Conservation (phyloP, 768 basidiomycete species). For the Russula sp. region DNA sequence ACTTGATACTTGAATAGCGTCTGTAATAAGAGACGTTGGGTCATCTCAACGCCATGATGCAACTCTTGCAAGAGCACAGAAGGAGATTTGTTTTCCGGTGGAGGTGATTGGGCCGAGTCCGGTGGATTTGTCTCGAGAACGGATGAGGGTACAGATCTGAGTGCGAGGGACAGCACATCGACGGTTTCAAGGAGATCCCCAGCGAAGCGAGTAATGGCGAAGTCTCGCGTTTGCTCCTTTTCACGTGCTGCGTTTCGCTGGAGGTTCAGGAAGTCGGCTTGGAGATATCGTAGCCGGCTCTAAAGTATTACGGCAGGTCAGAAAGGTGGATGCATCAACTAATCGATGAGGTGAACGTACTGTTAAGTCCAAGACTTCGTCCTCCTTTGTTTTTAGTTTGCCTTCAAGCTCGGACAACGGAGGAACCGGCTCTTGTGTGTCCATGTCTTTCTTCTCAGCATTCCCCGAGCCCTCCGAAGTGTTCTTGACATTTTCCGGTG, state of each 20-base stretch:
- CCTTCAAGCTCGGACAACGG: constrained; percentile 37
- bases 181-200: constrained; percentile 85
- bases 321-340: constrained; percentile 11
- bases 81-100: constrained; percentile 48
- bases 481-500: constrained; percentile 38
- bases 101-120: constrained; percentile 16
- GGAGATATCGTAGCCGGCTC: constrained; percentile 86
- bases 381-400: constrained; percentile 78
- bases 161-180: constrained; percentile 82
- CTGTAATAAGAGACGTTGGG: constrained; percentile 83
- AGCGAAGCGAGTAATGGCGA: constrained; percentile 90
- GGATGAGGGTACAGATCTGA: constrained; percentile 69
- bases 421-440: constrained; percentile 26
- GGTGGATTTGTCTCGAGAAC: constrained; percentile 37
- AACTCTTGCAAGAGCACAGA: constrained; percentile 64
- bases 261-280: constrained; percentile 94
- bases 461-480: constrained; percentile 33
- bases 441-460: constrained; percentile 36
- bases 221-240: constrained; percentile 89
- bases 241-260: constrained; percentile 90
- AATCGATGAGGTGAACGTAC: constrained; percentile 45
- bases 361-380: constrained; percentile 78
- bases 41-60: constrained; percentile 86
- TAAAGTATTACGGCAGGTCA: constrained; percentile 37
- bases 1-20: constrained; percentile 91